Conservation (phyloP, 768 basidiomycete species). For the Cubamyces sp. region DNA sequence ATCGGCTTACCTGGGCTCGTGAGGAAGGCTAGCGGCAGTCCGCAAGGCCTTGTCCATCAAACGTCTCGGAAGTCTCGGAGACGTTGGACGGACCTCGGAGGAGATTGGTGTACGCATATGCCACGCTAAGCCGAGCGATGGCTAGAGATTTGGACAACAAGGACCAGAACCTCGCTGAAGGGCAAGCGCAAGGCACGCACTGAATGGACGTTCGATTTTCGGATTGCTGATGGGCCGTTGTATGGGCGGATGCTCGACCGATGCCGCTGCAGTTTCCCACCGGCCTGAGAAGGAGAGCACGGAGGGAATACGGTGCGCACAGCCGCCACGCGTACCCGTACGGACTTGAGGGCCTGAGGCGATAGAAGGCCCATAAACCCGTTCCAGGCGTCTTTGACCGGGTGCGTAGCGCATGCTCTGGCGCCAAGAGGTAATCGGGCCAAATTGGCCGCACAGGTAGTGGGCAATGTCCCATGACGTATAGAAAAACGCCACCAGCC, state of each 20-base stretch:
- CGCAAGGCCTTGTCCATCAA: background rate
- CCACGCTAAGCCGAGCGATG: background rate
- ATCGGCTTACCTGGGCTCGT: background rate
- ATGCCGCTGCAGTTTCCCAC: conserved; percentile 4
- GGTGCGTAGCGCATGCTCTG: background rate
- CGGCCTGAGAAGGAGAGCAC: conserved; percentile 1
- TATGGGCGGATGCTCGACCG: conserved; percentile 6
- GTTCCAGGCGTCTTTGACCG: conserved; percentile 7
- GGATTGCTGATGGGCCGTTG: background rate
- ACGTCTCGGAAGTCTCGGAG: background rate
- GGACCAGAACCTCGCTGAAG: background rate
- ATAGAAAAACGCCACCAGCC: conserved; percentile 2
- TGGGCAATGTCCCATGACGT: background rate
- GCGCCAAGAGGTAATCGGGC: conserved; percentile 2
- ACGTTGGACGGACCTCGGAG: background rate
- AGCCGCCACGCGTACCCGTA: conserved; percentile 4
- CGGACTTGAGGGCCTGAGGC: background rate
- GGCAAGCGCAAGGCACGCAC: background rate
- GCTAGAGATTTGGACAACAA: no score
- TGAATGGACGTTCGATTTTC: background rate
- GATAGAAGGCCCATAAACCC: conserved; percentile 10
- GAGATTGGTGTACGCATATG: background rate
- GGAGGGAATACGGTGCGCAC: conserved; percentile 6
- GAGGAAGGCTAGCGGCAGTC: background rate
- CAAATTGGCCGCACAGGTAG: background rate